Percentiles rank a stretch among this genome's conserved stretches.
Evolutionary conservation across 768 basidiomycete species (phyloP).

Genomic region (Termitomyces sp.): DNA sequence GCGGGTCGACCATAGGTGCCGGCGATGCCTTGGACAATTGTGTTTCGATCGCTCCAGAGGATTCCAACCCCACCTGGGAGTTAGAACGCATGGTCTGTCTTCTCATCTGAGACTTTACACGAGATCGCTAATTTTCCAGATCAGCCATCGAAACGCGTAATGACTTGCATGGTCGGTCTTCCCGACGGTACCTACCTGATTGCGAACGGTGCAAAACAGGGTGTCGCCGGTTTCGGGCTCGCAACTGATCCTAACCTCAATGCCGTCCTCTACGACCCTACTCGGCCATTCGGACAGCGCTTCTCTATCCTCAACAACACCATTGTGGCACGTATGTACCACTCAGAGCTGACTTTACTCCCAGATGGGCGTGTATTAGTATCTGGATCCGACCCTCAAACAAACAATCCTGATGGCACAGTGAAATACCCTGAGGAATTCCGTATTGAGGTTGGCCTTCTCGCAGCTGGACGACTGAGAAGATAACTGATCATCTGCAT

Average conservation of each 20-base stretch:
- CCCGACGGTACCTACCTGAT: slow-evolving; percentile 79
- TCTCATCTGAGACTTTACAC: neutral
- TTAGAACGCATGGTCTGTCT: slow-evolving; percentile 73
- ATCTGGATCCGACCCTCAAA: slow-evolving; percentile 74
- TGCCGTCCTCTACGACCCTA: slow-evolving; percentile 70
- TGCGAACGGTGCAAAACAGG: slow-evolving; percentile 68
- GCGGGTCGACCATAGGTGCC: slow-evolving; percentile 65
- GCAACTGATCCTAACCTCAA: slow-evolving; percentile 58
- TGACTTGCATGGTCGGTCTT: slow-evolving; percentile 70
- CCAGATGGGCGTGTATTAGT: slow-evolving; percentile 74
- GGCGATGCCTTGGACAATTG: slow-evolving; percentile 63
- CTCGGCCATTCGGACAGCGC: slow-evolving; percentile 53
- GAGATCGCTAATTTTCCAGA: neutral
- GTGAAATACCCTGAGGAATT: slow-evolving; percentile 70
- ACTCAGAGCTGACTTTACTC: slow-evolving; percentile 71
- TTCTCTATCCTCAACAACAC: slow-evolving; percentile 66
- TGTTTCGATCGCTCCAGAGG: slow-evolving; percentile 66
- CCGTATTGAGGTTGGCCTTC: slow-evolving; percentile 44
- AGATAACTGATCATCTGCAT: neutral
- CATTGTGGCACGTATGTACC: slow-evolving; percentile 73
- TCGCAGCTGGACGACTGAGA: neutral
- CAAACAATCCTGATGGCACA: slow-evolving; percentile 35
- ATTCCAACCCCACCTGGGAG: slow-evolving; percentile 56
- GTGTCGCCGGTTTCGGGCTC: slow-evolving; percentile 72
- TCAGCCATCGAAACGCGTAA: slow-evolving; percentile 69